phyloP scores from a whole-genome alignment of 257 asterid species.

The Nicotiana sylvestris region DNA sequence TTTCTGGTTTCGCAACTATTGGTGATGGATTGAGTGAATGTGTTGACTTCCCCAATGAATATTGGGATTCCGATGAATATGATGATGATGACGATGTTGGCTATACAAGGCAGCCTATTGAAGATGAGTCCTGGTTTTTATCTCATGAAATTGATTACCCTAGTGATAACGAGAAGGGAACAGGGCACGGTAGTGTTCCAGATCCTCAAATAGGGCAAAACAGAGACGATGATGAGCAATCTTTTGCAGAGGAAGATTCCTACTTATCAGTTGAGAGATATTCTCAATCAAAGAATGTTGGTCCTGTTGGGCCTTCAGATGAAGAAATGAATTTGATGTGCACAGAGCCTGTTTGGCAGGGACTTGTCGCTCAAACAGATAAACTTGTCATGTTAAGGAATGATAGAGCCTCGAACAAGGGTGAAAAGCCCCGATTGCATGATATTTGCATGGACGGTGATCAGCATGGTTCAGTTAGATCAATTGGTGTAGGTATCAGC shows the following conservation, averaged over 20 bases:
- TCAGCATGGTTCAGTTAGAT: conserved; percentile 29
- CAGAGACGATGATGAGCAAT: conserved; percentile 28
- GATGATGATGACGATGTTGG: conserved; percentile 30
- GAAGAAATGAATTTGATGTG: conserved; percentile 25
- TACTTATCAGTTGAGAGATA: conserved; percentile 23
- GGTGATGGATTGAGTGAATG: conserved; percentile 26
- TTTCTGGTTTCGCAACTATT: conserved; percentile 28
- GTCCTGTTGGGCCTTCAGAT: conserved; percentile 14
- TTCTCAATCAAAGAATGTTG: conserved; percentile 16
- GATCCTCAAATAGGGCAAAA: conserved; percentile 21
- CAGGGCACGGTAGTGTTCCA: conserved; percentile 26
- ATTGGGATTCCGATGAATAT: conserved; percentile 31
- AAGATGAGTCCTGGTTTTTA: conserved; percentile 33
- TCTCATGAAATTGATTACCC: conserved; percentile 33
- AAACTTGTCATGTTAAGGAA: conserved; percentile 20
- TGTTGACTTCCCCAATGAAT: conserved; percentile 24
- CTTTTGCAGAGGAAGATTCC: conserved; percentile 26
- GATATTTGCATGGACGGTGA: conserved; percentile 21
- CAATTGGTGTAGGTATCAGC: conserved; percentile 28
- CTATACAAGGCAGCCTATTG: conserved; percentile 29
- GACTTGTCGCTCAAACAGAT: conserved; percentile 25
- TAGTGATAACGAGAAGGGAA: conserved; percentile 23
- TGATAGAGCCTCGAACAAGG: conserved; percentile 12
- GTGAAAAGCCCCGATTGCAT: conserved; percentile 17
- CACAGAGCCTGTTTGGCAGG: conserved; percentile 29